A percentile compares a stretch with the other conserved stretches of the same genome.
Conservation (phyloP, 768 basidiomycete species). For the Russula lepida region DNA sequence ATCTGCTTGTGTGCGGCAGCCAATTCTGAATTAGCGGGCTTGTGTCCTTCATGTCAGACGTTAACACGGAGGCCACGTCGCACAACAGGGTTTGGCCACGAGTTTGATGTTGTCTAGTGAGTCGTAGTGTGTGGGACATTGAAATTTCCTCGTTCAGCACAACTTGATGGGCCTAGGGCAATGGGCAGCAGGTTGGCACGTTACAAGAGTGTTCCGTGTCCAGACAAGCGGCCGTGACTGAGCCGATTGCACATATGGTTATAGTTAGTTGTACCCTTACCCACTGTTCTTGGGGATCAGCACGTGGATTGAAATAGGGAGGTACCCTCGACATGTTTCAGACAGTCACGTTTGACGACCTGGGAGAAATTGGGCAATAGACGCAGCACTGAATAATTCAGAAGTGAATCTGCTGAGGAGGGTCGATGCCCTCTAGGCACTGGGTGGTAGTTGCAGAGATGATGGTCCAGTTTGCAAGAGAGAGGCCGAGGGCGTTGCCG, state of each 20-base stretch:
- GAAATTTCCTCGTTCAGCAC: not conserved
- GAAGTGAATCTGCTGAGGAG: not conserved
- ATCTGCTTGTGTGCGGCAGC: too few relatives aligned
- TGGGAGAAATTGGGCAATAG: not conserved
- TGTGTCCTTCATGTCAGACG: not conserved
- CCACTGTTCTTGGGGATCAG: not conserved
- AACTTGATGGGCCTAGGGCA: not conserved
- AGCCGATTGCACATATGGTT: not conserved
- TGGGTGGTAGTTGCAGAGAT: not conserved
- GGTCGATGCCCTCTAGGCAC: not conserved
- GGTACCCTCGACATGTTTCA: not conserved
- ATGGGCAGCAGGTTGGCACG: not conserved
- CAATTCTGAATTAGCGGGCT: not conserved
- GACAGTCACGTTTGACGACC: not conserved
- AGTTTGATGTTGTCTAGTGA: not conserved
- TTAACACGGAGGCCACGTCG: constrained; percentile 1
- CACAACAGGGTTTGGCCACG: not conserved
- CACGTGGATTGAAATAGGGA: not conserved
- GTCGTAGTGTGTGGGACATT: not conserved
- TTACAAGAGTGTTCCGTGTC: too few relatives aligned
- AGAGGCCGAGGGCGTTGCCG: not conserved
- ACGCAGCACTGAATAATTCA: not conserved
- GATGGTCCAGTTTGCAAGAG: not conserved
- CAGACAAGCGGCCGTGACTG: not conserved
- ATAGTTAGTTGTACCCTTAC: not conserved